Evolutionary conservation across 768 basidiomycete species (phyloP), one percentile per base, ranked within the genome.

Genomic region (Auriculariales sp.): DNA sequence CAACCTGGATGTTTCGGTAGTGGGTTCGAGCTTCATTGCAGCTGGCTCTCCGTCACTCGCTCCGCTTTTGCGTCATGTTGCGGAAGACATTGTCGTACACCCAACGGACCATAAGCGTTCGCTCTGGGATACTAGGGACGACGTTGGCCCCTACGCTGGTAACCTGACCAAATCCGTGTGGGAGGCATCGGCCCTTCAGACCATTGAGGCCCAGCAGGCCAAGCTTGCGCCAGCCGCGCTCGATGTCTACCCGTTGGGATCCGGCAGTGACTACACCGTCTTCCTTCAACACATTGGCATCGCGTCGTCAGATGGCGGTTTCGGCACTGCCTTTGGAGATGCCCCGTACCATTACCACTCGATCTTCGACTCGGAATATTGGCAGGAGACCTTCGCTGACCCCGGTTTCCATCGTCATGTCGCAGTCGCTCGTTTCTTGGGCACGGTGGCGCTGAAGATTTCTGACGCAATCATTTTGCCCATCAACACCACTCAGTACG

Each of bases 241-340:
- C 30, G 74, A 71, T 17, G 63, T 91, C 30, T 32, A 34, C 0
- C 73, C 85, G 14, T 66, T 91, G n/a, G 89, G 89, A 33, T 85
- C 81, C 47, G 89, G 89, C 24, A 89, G 86, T 51, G 94, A 97
- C 63, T 97, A 74, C 56, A 95, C 93, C 0, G 83, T 89, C 9
- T 95, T 97, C 68, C 65, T 98, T 57, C 89, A 97, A 62, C 71
- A 80, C 34, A 69, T 79, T 47, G 83, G 83, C 28, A 31, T 44
- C 31, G 50, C 67, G 7, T 67, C 68, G 31, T 54, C 58, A 29
- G 59, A 68, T 50, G 59, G 57, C 27, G 67, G 66, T 24, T 73
- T 72, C 51, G 54, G 55, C 2, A 54, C 62, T 7, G 65, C 68
- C n/a, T 62, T 63, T 1, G 68, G 66, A 14, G 83, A 83, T 56